Conservation (phyloP, 768 basidiomycete genomes). For the Lyophyllum semitale region DNA sequence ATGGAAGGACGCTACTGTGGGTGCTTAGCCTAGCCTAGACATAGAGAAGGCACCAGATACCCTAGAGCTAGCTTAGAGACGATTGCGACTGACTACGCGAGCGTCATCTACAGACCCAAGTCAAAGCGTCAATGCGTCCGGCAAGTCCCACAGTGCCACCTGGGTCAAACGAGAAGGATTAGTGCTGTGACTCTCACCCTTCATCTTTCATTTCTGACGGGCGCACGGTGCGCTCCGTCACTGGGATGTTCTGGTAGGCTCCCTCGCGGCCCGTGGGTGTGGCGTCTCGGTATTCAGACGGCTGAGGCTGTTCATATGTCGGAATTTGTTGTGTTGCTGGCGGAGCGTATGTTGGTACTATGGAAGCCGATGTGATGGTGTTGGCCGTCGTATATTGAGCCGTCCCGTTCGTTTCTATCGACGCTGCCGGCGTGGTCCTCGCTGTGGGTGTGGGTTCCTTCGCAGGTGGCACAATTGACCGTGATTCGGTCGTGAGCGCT, state of each 20-base stretch:
- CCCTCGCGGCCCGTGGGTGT: slow-evolving; percentile 36
- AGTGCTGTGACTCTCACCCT: slow-evolving; percentile 75
- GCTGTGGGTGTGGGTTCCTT: slow-evolving; percentile 16
- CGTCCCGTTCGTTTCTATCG: slow-evolving; percentile 13
- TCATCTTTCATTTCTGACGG: slow-evolving; percentile 96
- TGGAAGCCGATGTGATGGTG: slow-evolving; percentile 17
- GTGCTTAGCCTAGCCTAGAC: slow-evolving; percentile 78
- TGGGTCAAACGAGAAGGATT: slow-evolving; percentile 20
- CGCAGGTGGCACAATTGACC: slow-evolving; percentile 13
- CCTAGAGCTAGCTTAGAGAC: slow-evolving; percentile 73
- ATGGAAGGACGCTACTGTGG: slow-evolving; percentile 76
- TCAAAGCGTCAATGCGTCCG: slow-evolving; percentile 9
- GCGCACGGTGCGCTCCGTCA: slow-evolving; percentile 67
- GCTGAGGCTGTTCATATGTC: slow-evolving; percentile 71
- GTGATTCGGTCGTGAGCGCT: slow-evolving; percentile 19
- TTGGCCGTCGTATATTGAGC: slow-evolving; percentile 21
- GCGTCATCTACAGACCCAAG: slow-evolving; percentile 46
- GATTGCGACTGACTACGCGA: slow-evolving; percentile 60
- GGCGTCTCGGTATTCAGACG: slow-evolving; percentile 49
- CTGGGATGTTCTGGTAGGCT: slow-evolving; percentile 43
- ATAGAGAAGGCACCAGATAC: slow-evolving; percentile 62
- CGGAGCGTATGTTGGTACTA: slow-evolving; percentile 19
- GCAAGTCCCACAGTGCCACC: slow-evolving; percentile 28
- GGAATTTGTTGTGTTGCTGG: slow-evolving; percentile 70
- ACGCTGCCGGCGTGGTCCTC: slow-evolving; percentile 21